Conservation (phyloP, 1,284 basidiomycete species). For the Neolentinus lepideus region DNA sequence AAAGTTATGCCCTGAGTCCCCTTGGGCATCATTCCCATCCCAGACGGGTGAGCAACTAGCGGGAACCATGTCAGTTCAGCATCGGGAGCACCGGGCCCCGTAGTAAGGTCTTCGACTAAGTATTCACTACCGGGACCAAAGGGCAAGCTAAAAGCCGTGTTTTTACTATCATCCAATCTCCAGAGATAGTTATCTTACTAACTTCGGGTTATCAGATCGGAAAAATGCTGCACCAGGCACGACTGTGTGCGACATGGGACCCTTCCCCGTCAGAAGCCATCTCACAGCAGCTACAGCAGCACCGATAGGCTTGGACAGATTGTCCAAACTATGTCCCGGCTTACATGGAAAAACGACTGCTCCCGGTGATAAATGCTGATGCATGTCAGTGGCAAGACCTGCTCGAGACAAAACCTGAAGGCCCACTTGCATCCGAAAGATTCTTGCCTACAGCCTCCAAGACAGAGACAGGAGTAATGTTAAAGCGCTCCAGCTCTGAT, state of each 20-base stretch:
- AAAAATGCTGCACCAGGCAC: slow-evolving; percentile 21
- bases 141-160: slow-evolving; percentile 11
- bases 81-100: neutral
- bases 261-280: slow-evolving; percentile 25
- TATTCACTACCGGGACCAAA: slow-evolving; percentile 8
- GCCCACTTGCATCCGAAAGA: slow-evolving; percentile 27
- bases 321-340: slow-evolving; percentile 22
- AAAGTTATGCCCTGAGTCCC: neutral
- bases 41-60: neutral
- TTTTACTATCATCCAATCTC: no score
- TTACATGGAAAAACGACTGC: slow-evolving; percentile 22
- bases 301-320: slow-evolving; percentile 21
- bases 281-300: slow-evolving; percentile 18
- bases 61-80: neutral
- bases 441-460: slow-evolving; percentile 38
- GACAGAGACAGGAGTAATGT: slow-evolving; percentile 30
- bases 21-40: neutral
- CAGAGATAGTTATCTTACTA: neutral
- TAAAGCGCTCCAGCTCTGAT: slow-evolving; percentile 24
- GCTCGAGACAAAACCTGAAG: no score
- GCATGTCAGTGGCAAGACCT: no score
- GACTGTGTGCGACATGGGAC: slow-evolving; percentile 18
- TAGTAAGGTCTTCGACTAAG: slow-evolving; percentile 11
- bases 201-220: slow-evolving; percentile 24
- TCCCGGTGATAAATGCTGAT: slow-evolving; percentile 23